These are phyloP conservation scores for Colletotrichum sp. DNA, from an alignment of 2,329 filamentous ascomycete species.

Conservation along the genomic window DNA sequence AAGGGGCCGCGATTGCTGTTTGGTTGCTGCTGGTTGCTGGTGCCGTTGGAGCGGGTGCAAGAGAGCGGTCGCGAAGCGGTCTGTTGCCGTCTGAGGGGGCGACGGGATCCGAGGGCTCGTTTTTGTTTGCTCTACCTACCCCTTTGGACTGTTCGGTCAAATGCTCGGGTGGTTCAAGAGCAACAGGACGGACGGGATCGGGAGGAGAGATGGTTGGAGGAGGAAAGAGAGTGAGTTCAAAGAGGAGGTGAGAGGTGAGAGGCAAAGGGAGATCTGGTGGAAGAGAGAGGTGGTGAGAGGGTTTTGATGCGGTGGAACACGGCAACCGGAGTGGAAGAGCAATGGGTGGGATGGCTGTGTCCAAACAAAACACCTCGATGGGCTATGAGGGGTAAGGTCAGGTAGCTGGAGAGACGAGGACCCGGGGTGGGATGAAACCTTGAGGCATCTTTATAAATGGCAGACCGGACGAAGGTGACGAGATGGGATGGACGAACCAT, in stretches of 20 bases:
- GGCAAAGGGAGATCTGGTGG: neutral
- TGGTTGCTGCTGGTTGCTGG: neutral
- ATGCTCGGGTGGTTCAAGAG: neutral
- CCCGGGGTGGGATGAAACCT: neutral
- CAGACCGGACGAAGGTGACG: neutral
- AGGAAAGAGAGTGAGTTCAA: neutral
- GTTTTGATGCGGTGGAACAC: slow-evolving; percentile 5
- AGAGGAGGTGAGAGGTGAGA: neutral
- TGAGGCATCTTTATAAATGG: neutral
- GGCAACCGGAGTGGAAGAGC: neutral
- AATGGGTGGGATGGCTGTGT: neutral
- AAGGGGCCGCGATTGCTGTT: neutral
- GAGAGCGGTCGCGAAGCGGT: neutral
- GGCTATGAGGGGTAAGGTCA: neutral
- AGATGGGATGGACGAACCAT: neutral
- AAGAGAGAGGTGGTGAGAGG: neutral
- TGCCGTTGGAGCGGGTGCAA: neutral
- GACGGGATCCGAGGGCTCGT: neutral
- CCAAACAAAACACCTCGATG: neutral
- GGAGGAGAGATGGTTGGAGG: neutral
- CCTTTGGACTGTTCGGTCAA: neutral
- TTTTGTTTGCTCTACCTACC: neutral
- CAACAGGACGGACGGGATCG: neutral
- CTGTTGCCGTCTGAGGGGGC: neutral
- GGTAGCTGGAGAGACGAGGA: neutral